Percentiles rank a stretch among this genome's conserved stretches.
Conservation (phyloP, 2,329 filamentous ascomycete species). For the Colletotrichum sp. region DNA sequence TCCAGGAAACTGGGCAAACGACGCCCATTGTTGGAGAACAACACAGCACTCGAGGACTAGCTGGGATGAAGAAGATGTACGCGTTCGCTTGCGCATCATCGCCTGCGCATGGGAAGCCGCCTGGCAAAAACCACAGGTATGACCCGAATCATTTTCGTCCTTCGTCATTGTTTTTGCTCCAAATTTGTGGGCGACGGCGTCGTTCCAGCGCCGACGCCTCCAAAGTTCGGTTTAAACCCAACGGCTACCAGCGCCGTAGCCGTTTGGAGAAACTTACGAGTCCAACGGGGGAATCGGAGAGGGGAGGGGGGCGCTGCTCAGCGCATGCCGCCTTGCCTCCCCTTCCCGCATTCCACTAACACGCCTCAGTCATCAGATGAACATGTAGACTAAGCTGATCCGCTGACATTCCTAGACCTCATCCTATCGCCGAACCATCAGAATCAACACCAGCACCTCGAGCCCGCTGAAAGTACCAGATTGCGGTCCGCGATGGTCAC, state of each 20-base stretch:
- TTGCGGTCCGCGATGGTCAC: conserved; percentile 40
- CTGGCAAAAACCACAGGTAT: conserved; percentile 26
- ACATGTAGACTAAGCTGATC: conserved; percentile 15
- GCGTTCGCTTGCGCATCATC: conserved; percentile 30
- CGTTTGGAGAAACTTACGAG: neutral
- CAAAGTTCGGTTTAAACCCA: conserved; percentile 1
- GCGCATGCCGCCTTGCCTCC: neutral
- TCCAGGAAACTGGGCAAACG: conserved; percentile 47
- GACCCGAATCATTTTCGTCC: conserved; percentile 15
- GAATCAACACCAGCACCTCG: neutral
- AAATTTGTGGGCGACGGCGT: conserved; percentile 8
- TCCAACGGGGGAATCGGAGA: neutral
- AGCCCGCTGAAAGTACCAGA: conserved; percentile 34
- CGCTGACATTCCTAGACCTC: conserved; percentile 14
- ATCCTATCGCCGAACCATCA: conserved; percentile 1
- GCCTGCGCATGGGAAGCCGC: conserved; percentile 36
- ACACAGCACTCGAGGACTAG: conserved; percentile 38
- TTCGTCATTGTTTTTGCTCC: neutral
- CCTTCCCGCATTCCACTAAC: conserved; percentile 7
- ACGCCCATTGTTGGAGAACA: conserved; percentile 39
- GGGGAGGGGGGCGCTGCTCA: neutral
- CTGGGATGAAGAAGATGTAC: conserved; percentile 35
- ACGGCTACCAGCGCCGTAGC: neutral
- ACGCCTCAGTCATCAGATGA: conserved; percentile 6
- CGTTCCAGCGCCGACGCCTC: neutral